Evolutionary conservation across 768 basidiomycete genomes (phyloP).

Genomic region (Phlebiopsis flavidoalba): DNA sequence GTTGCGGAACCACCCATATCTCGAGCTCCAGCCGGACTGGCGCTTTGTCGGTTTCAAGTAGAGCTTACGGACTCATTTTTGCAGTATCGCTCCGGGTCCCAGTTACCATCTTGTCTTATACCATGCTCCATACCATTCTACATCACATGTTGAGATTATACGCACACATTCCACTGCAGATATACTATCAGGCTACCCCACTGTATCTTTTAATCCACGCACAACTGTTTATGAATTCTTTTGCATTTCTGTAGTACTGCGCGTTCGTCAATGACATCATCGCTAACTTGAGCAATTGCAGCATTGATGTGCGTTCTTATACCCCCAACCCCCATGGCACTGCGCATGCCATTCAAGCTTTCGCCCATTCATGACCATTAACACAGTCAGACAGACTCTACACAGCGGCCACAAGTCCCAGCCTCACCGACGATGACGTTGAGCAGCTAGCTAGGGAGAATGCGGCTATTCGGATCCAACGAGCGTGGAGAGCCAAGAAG

Average conservation of each 20-base stretch:
- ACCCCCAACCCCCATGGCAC: neutral
- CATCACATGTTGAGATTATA: conserved; percentile 12
- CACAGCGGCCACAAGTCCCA: neutral
- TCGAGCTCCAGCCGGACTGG: conserved; percentile 69
- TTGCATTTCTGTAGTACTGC: neutral
- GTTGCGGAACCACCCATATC: conserved; percentile 75
- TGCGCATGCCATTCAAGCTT: neutral
- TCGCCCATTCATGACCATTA: neutral
- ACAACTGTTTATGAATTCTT: conserved; percentile 4
- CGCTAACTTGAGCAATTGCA: neutral
- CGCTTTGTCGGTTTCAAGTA: conserved; percentile 52
- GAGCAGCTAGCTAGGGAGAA: conserved; percentile 13
- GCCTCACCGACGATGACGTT: conserved; percentile 13
- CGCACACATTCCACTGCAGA: conserved; percentile 13
- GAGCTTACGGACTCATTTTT: conserved; percentile 9
- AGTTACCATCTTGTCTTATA: neutral
- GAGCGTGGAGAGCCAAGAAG: conserved; percentile 18
- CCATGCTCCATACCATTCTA: conserved; percentile 21
- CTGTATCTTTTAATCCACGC: conserved; percentile 18
- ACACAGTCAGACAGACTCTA: neutral
- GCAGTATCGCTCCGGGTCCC: neutral
- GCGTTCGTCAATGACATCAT: conserved; percentile 1
- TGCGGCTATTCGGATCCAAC: conserved; percentile 19
- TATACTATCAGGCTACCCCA: conserved; percentile 15
- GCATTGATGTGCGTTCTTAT: neutral